Base-by-base conservation (phyloP, 306 rosid species). In the Cucumis hystrix region DNA sequence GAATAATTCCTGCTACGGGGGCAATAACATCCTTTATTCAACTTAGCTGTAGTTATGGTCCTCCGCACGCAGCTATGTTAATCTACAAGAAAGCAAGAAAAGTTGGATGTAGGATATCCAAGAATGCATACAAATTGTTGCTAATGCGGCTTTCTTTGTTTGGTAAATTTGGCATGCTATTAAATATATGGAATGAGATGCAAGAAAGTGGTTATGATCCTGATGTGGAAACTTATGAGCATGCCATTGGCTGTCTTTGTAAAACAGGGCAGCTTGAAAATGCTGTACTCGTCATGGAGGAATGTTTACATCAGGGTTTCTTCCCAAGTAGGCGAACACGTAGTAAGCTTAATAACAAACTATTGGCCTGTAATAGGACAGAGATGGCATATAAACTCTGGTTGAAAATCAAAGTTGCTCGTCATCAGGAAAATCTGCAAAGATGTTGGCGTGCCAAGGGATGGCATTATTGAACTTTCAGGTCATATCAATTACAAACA, bases 211-310 rank as follows among this genome's bases (percentile, higher is more conserved):
- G 98, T 62, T 87, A 86, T 87, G 83, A 75, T 68, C 84, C 92
- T 7, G 98, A 92, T 73, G 62, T 77, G 75, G 91, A 91, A 81
- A 92, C 88, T 81, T 94, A 94, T 63, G 97, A 92, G 86, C 86
- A 79, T 80, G 85, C 88, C 78, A 86, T 90, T 33, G 79, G 70
- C 67, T 96, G 98, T 62, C 97, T 91, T 79, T 90, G 92, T 84
- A 90, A 86, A 80, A 64, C 84, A 17, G 98, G 96, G 77, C 95
- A 90, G 75, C 93, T 94, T 75, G 97, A 94, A 78, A 89, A 86
- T 83, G 97, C 95, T 21, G 93, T 87, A 83, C 93, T 87, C 83
- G 97, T 89, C 76, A 89, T 90, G 98, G 97, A 92, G 85, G 98
- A 94, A 88, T 87, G 84, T 80, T 75, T 94, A 83, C 71, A 78